These are phyloP conservation scores for Xeromyces bisporus DNA, from an alignment of 495 filamentous ascomycete genomes.

Conservation along the genomic window DNA sequence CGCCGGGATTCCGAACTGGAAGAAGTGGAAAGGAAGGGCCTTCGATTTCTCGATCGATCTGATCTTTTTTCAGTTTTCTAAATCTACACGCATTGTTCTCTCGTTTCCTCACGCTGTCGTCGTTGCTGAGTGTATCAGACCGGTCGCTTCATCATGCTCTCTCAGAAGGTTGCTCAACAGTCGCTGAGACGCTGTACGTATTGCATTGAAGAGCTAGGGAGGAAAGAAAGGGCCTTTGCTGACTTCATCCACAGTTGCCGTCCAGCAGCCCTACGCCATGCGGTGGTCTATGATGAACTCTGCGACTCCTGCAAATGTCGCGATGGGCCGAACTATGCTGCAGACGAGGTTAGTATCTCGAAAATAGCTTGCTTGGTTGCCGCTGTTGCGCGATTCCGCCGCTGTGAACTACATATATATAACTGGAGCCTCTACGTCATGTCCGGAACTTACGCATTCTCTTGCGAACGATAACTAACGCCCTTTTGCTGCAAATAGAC, in stretches of 20 bases:
- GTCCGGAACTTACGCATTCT: too few relatives aligned
- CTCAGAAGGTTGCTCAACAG: conserved; percentile 47
- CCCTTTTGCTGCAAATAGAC: conserved; percentile 7
- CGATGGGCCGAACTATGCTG: conserved; percentile 23
- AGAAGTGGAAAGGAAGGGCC: conserved; percentile 11
- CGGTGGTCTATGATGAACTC: conserved; percentile 33
- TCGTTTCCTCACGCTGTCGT: neutral
- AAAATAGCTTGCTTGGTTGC: neutral
- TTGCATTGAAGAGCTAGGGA: too few relatives aligned
- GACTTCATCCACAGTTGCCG: conserved; percentile 23
- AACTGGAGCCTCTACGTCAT: conserved; percentile 21
- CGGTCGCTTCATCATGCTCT: conserved; percentile 36
- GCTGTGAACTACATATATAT: too few relatives aligned
- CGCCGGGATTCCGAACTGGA: conserved; percentile 22
- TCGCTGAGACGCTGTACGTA: conserved; percentile 52
- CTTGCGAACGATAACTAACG: neutral
- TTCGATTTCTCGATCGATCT: conserved; percentile 4
- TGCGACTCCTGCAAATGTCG: conserved; percentile 31
- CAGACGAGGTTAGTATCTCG: conserved; percentile 36
- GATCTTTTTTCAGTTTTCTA: conserved; percentile 3
- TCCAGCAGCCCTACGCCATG: conserved; percentile 33
- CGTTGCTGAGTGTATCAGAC: neutral
- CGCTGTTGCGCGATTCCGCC: too few relatives aligned
- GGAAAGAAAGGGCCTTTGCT: too few relatives aligned
- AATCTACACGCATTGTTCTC: conserved; percentile 10